Base-by-base conservation (phyloP, 2,329 filamentous ascomycete genomes). In the Colletotrichum australisinense region DNA sequence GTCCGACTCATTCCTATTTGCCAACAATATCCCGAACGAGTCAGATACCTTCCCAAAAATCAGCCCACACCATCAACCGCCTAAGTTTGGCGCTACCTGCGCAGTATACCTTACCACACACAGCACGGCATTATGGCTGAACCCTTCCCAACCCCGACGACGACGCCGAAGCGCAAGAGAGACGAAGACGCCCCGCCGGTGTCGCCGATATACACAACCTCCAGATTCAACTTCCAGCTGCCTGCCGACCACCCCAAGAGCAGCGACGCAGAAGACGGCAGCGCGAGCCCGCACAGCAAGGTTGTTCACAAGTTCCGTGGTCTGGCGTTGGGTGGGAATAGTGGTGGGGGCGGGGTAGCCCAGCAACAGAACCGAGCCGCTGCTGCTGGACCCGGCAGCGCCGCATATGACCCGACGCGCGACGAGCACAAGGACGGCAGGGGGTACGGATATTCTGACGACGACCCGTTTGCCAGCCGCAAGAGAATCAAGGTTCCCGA, bases 271-370 rank as follows among this genome's bases (percentile, higher is more conserved):
- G 84, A 87, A 35, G 87, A 88, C 63, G 88, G 87, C 71, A 85
- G 81, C 77, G 84, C 80, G 75, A 90, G 89, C 75, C 88, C 89
- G n/a, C 84, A 86, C 67, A 86, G 86, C 55, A 85, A 81, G 67
- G 87, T 90, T 53, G 87, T 86, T 52, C 86, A 87, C 78, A 84
- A 84, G 76, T 89, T 91, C 80, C 83, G 84, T 63, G 86, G 88
- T 69, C 83, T 90, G 63, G 85, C 83, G 16, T 80, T 90, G 67
- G 81, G 78, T 76, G 78, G 80, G 78, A 77, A 82, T 79, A 16
- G 62, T 72, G 70, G 74, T 65, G 87, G 86, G 83, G 86, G 84
- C 81, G 87, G 85, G 84, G 85, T 80, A 78, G 77, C 76, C 73
- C 76, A 75, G 65, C 69, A 72, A 64, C 73, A 75, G 72, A 66